Evolutionary conservation across 148 eudicot genomes (phyloP).

Genomic region (Vaccinium macrocarpon): DNA sequence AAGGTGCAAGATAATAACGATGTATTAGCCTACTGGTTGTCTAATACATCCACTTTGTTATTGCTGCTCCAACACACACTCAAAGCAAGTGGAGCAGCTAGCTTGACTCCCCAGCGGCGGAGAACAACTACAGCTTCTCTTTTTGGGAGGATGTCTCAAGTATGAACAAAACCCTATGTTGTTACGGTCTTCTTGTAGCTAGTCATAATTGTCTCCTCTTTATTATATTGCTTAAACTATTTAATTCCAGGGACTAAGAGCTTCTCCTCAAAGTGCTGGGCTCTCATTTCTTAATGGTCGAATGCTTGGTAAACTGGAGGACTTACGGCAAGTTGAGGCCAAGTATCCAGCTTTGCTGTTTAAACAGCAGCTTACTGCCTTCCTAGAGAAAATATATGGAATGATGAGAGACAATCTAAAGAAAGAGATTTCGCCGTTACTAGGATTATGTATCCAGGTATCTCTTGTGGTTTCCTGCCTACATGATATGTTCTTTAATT

Average conservation of each 20-base stretch:
- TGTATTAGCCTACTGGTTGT: slow-evolving; percentile 82
- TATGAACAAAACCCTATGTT: slow-evolving; percentile 27
- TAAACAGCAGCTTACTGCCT: slow-evolving; percentile 96
- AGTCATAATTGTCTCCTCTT: neutral
- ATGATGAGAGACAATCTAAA: slow-evolving; percentile 95
- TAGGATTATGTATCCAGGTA: slow-evolving; percentile 95
- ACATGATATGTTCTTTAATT: neutral
- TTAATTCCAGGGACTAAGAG: slow-evolving; percentile 58
- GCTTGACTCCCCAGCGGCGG: slow-evolving; percentile 82
- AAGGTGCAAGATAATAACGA: slow-evolving; percentile 87
- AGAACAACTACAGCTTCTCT: slow-evolving; percentile 83
- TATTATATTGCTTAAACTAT: neutral
- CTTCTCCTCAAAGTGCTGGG: slow-evolving; percentile 79
- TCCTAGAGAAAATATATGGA: slow-evolving; percentile 96
- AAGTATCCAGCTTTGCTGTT: slow-evolving; percentile 95
- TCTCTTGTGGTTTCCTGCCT: neutral
- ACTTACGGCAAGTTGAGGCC: slow-evolving; percentile 90
- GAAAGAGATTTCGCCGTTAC: slow-evolving; percentile 93
- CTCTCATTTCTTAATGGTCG: slow-evolving; percentile 77
- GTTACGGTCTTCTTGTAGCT: neutral
- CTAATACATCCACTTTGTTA: slow-evolving; percentile 79
- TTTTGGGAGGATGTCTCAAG: slow-evolving; percentile 96
- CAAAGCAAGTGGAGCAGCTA: slow-evolving; percentile 90
- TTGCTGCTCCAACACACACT: slow-evolving; percentile 94
- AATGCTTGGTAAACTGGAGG: slow-evolving; percentile 59